phyloP scores from a whole-genome alignment of 805 yeast species.

The Lipomyces starkeyi region DNA sequence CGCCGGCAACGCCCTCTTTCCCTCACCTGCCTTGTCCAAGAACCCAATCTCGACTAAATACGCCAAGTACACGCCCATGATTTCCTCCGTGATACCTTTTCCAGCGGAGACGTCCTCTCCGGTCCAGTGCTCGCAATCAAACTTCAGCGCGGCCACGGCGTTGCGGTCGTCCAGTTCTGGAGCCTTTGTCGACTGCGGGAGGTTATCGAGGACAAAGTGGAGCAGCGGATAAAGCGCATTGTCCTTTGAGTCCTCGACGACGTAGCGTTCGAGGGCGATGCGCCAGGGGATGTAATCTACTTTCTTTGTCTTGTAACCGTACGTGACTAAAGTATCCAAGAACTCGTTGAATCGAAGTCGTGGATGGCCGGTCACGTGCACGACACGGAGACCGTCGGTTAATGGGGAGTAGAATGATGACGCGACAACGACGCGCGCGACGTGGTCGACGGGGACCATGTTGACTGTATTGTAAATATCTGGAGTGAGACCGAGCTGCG shows the following conservation, averaged over 20 bases:
- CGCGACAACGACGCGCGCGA: slow-evolving; percentile 87
- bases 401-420: slow-evolving; percentile 78
- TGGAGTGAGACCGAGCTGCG: slow-evolving; percentile 84
- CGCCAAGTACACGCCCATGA: slow-evolving; percentile 76
- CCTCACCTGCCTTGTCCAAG: slow-evolving; percentile 65
- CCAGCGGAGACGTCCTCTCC: slow-evolving; percentile 74
- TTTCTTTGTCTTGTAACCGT: slow-evolving; percentile 72
- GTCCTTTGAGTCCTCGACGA: slow-evolving; percentile 65
- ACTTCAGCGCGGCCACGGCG: slow-evolving; percentile 69
- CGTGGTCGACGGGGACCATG: slow-evolving; percentile 98
- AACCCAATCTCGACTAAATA: slow-evolving; percentile 83
- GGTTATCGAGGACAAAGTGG: slow-evolving; percentile 90
- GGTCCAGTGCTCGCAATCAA: slow-evolving; percentile 62
- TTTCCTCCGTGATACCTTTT: slow-evolving; percentile 69
- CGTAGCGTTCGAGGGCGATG: slow-evolving; percentile 71
- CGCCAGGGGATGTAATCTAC: slow-evolving; percentile 83
- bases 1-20: slow-evolving; percentile 57
- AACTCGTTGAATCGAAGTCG: slow-evolving; percentile 80
- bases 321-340: slow-evolving; percentile 65
- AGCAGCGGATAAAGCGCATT: slow-evolving; percentile 90
- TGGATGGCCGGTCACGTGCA: slow-evolving; percentile 98
- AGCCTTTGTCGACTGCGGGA: slow-evolving; percentile 90
- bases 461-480: slow-evolving; percentile 86
- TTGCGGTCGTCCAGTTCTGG: slow-evolving; percentile 92
- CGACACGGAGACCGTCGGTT: slow-evolving; percentile 63